These are phyloP conservation scores for Rhizopogon rudus DNA, from an alignment of 768 basidiomycete genomes.

Conservation along the genomic window DNA sequence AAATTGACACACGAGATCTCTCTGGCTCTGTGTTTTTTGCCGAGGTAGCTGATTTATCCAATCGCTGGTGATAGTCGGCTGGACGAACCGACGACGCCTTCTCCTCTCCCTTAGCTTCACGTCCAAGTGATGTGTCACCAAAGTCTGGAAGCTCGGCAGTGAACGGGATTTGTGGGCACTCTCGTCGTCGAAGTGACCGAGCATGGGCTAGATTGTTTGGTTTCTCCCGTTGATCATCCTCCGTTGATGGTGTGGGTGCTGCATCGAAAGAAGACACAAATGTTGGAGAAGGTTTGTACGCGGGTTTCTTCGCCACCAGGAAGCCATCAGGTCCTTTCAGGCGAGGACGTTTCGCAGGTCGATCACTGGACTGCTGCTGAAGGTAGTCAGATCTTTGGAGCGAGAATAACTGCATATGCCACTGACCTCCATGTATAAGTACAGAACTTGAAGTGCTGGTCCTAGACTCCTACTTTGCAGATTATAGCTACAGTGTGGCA, in stretches of 20 bases:
- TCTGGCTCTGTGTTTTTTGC: not conserved
- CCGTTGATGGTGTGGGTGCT: not conserved
- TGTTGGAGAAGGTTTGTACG: constrained; percentile 12
- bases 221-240: not conserved
- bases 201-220: not conserved
- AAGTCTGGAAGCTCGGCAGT: not conserved
- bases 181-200: constrained; percentile 1
- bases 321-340: constrained; percentile 25
- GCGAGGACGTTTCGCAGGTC: constrained; percentile 4
- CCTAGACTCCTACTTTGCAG: not conserved
- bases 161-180: constrained; percentile 17
- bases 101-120: not conserved
- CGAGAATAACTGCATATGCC: no score
- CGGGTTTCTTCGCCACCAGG: constrained; percentile 15
- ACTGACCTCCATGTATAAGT: constrained; percentile 4
- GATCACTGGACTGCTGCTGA: not conserved
- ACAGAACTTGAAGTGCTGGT: not conserved
- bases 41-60: not conserved
- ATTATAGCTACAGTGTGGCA: no score
- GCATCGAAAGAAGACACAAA: constrained; percentile 24
- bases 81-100: not conserved
- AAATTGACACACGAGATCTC: not conserved
- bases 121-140: not conserved
- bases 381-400: not conserved
- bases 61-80: not conserved